Conservation (phyloP, 2,329 filamentous ascomycete genomes). For the Alternaria conjuncta region DNA sequence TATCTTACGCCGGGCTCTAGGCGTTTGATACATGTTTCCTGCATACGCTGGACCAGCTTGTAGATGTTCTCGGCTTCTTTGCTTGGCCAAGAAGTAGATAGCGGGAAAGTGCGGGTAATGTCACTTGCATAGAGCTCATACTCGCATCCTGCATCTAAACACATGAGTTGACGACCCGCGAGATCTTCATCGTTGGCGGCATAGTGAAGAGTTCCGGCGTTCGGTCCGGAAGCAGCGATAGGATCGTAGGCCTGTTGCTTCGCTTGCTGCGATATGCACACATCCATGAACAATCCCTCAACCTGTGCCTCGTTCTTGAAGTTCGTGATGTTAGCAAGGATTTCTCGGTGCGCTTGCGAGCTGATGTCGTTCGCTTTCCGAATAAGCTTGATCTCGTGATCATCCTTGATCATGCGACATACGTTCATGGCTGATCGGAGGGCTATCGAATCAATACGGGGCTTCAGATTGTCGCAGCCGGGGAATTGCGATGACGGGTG, state of each 20-base stretch:
- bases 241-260: slow-evolving; percentile 83
- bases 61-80: slow-evolving; percentile 76
- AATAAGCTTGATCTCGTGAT: slow-evolving; percentile 82
- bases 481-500: slow-evolving; percentile 31
- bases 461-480: slow-evolving; percentile 12
- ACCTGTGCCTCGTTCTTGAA: slow-evolving; percentile 82
- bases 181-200: slow-evolving; percentile 77
- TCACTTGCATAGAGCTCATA: slow-evolving; percentile 87
- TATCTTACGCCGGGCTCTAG: slow-evolving; percentile 74
- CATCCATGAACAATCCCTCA: slow-evolving; percentile 76
- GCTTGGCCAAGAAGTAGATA: slow-evolving; percentile 72
- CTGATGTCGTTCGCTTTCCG: slow-evolving; percentile 82
- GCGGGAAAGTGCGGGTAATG: slow-evolving; percentile 85
- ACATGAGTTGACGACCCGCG: slow-evolving; percentile 72
- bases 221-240: slow-evolving; percentile 85
- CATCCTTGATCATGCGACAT: slow-evolving; percentile 81
- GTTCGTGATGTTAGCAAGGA: slow-evolving; percentile 67
- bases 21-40: slow-evolving; percentile 72
- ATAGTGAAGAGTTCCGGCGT: slow-evolving; percentile 88
- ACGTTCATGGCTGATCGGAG: slow-evolving; percentile 77
- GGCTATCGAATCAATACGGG: slow-evolving; percentile 38
- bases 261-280: slow-evolving; percentile 75
- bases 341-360: slow-evolving; percentile 74
- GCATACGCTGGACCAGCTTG: slow-evolving; percentile 80
- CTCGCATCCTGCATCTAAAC: slow-evolving; percentile 88